Evolutionary conservation across 441 rosid genomes (phyloP), one percentile per base, ranked within the genome.

Genomic region (Arabidopsis hybrid): DNA sequence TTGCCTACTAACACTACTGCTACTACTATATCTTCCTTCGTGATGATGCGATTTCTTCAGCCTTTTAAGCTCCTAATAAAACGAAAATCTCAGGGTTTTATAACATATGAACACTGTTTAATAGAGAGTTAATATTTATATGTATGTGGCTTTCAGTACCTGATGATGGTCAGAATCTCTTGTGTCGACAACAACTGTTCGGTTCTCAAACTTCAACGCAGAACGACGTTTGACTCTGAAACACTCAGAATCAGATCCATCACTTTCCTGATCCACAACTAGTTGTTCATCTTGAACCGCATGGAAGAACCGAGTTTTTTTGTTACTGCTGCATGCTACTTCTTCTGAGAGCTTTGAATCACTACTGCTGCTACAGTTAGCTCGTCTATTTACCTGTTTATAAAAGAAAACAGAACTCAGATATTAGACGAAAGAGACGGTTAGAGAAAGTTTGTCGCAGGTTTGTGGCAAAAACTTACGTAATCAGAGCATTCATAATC

Each of bases 191-290:
- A 79, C 82, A 72, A 79, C 81, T 55, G 79, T 62, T 78, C 89
- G 83, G 76, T 82, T 87, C 65, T 86, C 91, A 52, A 77, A 73
- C 81, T 92, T 96, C 73, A 78, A 1, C 11, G 85, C 84, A 31
- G 96, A 82, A 26, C 96, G 93, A 1, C 99, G 96, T 82, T 93
- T 96, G 63, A 96, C 99, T 80, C 97, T 83, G 79, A 96, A 93
- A 72, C 86, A 76, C 85, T 85, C 97, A 0, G 87, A 82, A 68
- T 93, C 99, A 68, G 98, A 93, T 80, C 88, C 96, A 53, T 96
- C 98, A 77, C 88, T 82, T 46, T 81, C 83, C 56, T 86, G 86
- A 64, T 86, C 90, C 55, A 45, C 38, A 0, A 55, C 31, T 12
- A 69, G 11, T 60, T 40, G 66, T 43, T 81, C 87, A 65, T 85